Conservation (phyloP, 192 early-diverging fungal species). For the Linnemannia elongata region DNA sequence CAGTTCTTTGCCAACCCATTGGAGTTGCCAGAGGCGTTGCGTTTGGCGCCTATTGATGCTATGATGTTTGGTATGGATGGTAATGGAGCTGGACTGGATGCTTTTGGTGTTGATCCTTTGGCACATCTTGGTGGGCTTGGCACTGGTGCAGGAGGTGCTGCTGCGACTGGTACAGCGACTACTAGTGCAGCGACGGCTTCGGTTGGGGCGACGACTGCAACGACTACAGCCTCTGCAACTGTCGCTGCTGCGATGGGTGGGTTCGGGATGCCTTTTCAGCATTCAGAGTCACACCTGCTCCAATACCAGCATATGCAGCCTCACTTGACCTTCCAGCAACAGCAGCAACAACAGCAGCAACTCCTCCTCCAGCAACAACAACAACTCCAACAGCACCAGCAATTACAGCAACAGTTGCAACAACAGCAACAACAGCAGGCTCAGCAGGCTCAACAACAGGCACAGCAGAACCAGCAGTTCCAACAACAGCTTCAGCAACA, state of each 20-base stretch:
- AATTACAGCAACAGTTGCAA: background rate
- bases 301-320: conserved; percentile 31
- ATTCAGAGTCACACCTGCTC: conserved; percentile 22
- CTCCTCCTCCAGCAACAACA: conserved; percentile 2
- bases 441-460: background rate
- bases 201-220: background rate
- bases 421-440: conserved; percentile 11
- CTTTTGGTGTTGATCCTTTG: conserved; percentile 38
- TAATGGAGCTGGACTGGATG: conserved; percentile 9
- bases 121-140: conserved; percentile 22
- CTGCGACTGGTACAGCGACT: background rate
- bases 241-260: background rate
- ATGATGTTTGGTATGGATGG: conserved; percentile 46
- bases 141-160: background rate
- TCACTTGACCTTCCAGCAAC: background rate
- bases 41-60: conserved; percentile 49
- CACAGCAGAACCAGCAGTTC: conserved; percentile 9
- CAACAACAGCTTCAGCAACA: conserved; percentile 11
- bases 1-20: conserved; percentile 57
- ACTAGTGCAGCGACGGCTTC: background rate
- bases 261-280: conserved; percentile 12
- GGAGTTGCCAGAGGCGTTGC: conserved; percentile 44
- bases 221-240: background rate
- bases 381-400: conserved; percentile 11
- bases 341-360: background rate